phyloP scores from a whole-genome alignment of 2,329 filamentous ascomycete species.

The Aspergillus phoenicis region DNA sequence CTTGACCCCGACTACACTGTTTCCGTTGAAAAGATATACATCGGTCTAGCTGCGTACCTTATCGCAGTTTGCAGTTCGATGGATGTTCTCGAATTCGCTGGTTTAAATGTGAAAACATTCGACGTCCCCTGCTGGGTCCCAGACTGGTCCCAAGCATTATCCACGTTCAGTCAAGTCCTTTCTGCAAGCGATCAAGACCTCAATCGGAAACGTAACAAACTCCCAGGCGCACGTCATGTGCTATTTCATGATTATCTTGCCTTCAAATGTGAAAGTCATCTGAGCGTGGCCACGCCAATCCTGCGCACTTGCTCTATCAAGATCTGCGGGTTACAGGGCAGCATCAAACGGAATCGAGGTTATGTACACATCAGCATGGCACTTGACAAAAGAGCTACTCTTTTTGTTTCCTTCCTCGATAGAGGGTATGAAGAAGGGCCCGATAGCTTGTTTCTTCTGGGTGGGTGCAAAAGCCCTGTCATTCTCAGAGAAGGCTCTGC shows the following conservation, averaged over 20 bases:
- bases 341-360: background rate
- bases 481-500: background rate
- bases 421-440: background rate
- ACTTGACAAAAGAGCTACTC: background rate
- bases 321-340: background rate
- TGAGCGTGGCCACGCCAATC: background rate
- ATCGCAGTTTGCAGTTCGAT: background rate
- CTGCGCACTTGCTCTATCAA: background rate
- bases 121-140: slow-evolving; percentile 10
- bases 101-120: background rate
- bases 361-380: background rate
- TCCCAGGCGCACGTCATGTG: background rate
- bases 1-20: slow-evolving; percentile 5
- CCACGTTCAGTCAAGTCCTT: background rate
- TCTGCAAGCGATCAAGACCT: background rate
- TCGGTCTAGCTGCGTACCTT: slow-evolving; percentile 3
- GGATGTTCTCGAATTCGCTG: slow-evolving; percentile 3
- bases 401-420: background rate
- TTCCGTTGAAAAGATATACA: background rate
- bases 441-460: slow-evolving; percentile 5
- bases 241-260: background rate
- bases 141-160: slow-evolving; percentile 9
- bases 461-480: slow-evolving; percentile 3
- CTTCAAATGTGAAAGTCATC: background rate
- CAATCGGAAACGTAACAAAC: background rate